Percentiles rank a stretch among this genome's conserved stretches.
phyloP scores from a whole-genome alignment of 1,139 yeast species.

The Lodderomyces elongisporus region DNA sequence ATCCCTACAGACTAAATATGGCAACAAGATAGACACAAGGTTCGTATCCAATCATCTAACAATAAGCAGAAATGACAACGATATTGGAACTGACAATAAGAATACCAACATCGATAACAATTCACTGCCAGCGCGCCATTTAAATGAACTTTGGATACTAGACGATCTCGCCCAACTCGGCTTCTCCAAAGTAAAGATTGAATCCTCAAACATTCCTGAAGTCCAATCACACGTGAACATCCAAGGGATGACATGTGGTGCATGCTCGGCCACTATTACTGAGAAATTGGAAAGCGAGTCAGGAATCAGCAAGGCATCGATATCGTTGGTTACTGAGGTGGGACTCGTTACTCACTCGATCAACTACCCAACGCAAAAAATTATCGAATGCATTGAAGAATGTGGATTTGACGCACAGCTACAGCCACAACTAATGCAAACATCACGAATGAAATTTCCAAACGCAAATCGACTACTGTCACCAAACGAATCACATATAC shows the following conservation, averaged over 20 bases:
- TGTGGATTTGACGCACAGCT: conserved; percentile 36
- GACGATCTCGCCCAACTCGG: not conserved
- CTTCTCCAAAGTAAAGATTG: not conserved
- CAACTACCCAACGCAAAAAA: conserved; percentile 9
- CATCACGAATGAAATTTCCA: too few relatives aligned
- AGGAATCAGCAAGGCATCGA: conserved; percentile 25
- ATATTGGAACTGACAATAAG: too few relatives aligned
- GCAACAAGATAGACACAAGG: too few relatives aligned
- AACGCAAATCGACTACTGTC: not conserved
- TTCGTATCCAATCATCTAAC: too few relatives aligned
- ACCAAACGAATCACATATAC: not conserved
- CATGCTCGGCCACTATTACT: conserved; percentile 38
- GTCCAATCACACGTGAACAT: conserved; percentile 12
- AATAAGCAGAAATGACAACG: too few relatives aligned
- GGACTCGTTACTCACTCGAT: conserved; percentile 24
- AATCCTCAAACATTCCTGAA: conserved; percentile 4
- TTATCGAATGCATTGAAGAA: conserved; percentile 27
- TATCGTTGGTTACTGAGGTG: conserved; percentile 33
- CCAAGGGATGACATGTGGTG: conserved; percentile 38
- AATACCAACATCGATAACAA: not conserved
- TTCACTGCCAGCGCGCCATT: too few relatives aligned
- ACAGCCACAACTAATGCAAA: conserved; percentile 5
- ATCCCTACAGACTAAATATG: too few relatives aligned
- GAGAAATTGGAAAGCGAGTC: conserved; percentile 19
- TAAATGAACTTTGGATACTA: conserved; percentile 1